phyloP scores from a whole-genome alignment of 2,329 filamentous ascomycete genomes.

The Xenosphaeropsis pyriputrescens region DNA sequence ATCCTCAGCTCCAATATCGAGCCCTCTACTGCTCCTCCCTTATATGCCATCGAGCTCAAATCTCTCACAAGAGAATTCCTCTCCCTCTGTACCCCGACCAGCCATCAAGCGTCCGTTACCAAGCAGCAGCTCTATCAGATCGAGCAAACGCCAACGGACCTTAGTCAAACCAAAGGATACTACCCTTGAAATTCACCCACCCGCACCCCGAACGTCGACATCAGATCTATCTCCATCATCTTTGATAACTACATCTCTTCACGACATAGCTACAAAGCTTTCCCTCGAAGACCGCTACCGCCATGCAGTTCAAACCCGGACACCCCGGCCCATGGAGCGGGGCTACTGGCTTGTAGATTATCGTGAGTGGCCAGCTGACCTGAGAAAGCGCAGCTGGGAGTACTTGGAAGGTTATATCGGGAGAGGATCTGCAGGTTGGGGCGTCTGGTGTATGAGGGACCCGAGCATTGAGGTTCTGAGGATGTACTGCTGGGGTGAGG shows the following conservation, averaged over 20 bases:
- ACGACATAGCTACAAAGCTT: constrained; percentile 35
- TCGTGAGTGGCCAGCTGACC: constrained; percentile 30
- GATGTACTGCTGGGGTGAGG: constrained; percentile 66
- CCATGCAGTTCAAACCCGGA: constrained; percentile 31
- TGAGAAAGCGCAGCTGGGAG: constrained; percentile 42
- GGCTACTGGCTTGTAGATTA: constrained; percentile 64
- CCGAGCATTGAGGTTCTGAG: constrained; percentile 25
- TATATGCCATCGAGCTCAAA: neutral
- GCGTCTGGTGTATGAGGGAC: constrained; percentile 40
- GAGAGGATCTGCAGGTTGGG: constrained; percentile 49
- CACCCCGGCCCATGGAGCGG: constrained; percentile 46
- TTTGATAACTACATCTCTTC: constrained; percentile 40
- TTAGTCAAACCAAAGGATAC: neutral
- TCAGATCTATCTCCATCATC: constrained; percentile 26
- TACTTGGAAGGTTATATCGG: constrained; percentile 45
- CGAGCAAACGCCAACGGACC: too few species aligned
- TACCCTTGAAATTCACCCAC: constrained; percentile 33
- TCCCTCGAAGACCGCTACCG: constrained; percentile 36
- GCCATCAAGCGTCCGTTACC: neutral
- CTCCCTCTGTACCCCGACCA: constrained; percentile 9
- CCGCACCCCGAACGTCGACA: constrained; percentile 34
- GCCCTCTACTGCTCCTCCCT: neutral
- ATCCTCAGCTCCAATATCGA: too few species aligned
- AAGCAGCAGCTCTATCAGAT: too few species aligned
- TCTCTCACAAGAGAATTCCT: constrained; percentile 2